A percentile compares a stretch with the other conserved stretches of the same genome.
Conservation (phyloP, 371 early-diverging fungal species). For the Blastocladiella emersonii region DNA sequence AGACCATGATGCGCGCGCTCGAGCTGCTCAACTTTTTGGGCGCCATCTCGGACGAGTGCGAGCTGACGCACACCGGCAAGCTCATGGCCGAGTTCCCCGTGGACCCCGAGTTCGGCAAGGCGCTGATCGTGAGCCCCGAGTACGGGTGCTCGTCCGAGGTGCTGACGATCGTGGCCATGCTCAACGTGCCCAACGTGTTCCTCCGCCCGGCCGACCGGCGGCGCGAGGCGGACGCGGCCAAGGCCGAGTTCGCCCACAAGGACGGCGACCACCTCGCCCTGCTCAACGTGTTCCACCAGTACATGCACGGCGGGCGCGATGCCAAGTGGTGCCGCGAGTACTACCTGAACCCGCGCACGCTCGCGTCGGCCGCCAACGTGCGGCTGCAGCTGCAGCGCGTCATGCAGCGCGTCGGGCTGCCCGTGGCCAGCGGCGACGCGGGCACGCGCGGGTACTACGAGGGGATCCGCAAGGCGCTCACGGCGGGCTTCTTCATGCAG, state of each 20-base stretch:
- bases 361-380: constrained; percentile 85
- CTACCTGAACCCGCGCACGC: constrained; percentile 69
- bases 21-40: constrained; percentile 81
- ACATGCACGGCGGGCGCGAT: constrained; percentile 48
- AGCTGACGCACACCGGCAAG: constrained; percentile 64
- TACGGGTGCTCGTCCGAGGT: constrained; percentile 84
- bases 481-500: constrained; percentile 93
- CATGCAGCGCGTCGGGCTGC: constrained; percentile 60
- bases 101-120: constrained; percentile 75
- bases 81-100: constrained; percentile 82
- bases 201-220: constrained; percentile 77
- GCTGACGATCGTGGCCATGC: constrained; percentile 79
- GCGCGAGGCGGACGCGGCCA: constrained; percentile 79
- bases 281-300: constrained; percentile 88
- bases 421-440: constrained; percentile 55
- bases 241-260: constrained; percentile 76
- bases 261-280: constrained; percentile 87
- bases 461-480: constrained; percentile 74
- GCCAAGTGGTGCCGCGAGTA: constrained; percentile 83
- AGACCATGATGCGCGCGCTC: constrained; percentile 80
- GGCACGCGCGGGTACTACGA: constrained; percentile 58
- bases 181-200: constrained; percentile 81
- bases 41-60: constrained; percentile 74
- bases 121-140: constrained; percentile 64
- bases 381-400: constrained; percentile 73